These are phyloP conservation scores for Stenocarpella maydis DNA, from an alignment of 2,329 filamentous ascomycete genomes.

Conservation along the genomic window DNA sequence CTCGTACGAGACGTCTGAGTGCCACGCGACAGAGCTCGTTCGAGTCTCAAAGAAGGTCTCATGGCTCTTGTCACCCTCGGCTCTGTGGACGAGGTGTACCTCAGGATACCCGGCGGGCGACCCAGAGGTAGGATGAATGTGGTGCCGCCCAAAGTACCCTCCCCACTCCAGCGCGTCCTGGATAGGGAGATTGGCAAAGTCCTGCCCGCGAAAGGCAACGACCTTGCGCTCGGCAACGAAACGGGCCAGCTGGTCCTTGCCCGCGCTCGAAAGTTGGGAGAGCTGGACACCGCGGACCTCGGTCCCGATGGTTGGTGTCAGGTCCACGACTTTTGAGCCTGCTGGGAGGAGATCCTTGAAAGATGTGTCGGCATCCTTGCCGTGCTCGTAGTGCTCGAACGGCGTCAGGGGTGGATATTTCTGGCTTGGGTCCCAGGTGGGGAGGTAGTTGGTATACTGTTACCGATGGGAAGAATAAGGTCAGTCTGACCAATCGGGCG, in stretches of 20 bases:
- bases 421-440: slow-evolving; percentile 67
- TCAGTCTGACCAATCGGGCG: not conserved
- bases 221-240: slow-evolving; percentile 76
- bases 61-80: slow-evolving; percentile 67
- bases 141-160: slow-evolving; percentile 67
- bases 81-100: slow-evolving; percentile 77
- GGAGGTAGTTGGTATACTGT: slow-evolving; percentile 71
- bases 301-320: slow-evolving; percentile 74
- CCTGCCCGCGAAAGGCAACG: slow-evolving; percentile 74
- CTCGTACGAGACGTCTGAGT: slow-evolving; percentile 89
- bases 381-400: slow-evolving; percentile 75
- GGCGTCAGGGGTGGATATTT: slow-evolving; percentile 67
- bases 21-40: slow-evolving; percentile 87
- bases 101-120: slow-evolving; percentile 74
- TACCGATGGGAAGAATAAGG: not conserved
- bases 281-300: slow-evolving; percentile 74
- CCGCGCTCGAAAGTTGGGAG: slow-evolving; percentile 66
- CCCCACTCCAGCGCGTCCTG: slow-evolving; percentile 70
- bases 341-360: slow-evolving; percentile 68
- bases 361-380: slow-evolving; percentile 70
- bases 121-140: slow-evolving; percentile 77
- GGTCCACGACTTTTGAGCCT: slow-evolving; percentile 58
- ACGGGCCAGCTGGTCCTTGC: slow-evolving; percentile 74
- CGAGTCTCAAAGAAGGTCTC: slow-evolving; percentile 69
- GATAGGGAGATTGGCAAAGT: slow-evolving; percentile 70